phyloP scores from a whole-genome alignment of 164 flowering plant genomes.

The Santalum album region DNA sequence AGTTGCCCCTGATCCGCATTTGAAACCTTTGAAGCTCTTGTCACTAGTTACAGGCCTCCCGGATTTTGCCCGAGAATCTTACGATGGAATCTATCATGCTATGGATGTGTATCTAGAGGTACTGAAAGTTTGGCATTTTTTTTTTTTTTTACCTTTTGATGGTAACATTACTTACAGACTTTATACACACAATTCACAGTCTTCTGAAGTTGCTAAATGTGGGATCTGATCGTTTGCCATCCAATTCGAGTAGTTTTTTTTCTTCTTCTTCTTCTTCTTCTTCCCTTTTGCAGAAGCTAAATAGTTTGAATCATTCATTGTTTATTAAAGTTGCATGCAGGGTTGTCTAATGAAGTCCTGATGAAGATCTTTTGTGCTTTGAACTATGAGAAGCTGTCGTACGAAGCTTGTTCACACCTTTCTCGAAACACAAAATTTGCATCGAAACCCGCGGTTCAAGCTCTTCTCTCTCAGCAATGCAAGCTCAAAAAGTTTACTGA shows the following conservation, averaged over 20 bases:
- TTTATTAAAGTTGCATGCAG: constrained; percentile 43
- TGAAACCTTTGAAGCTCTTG: constrained; percentile 59
- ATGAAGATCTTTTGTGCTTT: constrained; percentile 32
- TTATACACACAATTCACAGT: too few species aligned
- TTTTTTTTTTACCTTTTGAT: too few species aligned
- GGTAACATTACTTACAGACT: too few species aligned
- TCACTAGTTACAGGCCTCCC: constrained; percentile 48
- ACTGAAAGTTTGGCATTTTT: constrained; percentile 7
- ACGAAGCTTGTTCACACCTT: constrained; percentile 30
- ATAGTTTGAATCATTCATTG: too few species aligned
- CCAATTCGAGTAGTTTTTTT: too few species aligned
- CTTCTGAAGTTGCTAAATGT: too few species aligned
- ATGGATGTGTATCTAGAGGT: constrained; percentile 75
- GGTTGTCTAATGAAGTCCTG: constrained; percentile 44
- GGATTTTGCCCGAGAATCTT: constrained; percentile 58
- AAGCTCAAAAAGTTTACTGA: constrained; percentile 48
- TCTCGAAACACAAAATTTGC: constrained; percentile 45
- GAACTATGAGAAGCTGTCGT: constrained; percentile 53
- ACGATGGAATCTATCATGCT: constrained; percentile 56
- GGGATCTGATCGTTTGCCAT: too few species aligned
- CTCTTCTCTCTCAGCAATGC: constrained; percentile 37
- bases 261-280: too few species aligned
- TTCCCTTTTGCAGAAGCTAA: too few species aligned
- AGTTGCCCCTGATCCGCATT: constrained; percentile 61
- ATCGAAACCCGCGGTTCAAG: constrained; percentile 29